Evolutionary conservation across 768 basidiomycete genomes (phyloP).

Genomic region (Clavulina sp.): DNA sequence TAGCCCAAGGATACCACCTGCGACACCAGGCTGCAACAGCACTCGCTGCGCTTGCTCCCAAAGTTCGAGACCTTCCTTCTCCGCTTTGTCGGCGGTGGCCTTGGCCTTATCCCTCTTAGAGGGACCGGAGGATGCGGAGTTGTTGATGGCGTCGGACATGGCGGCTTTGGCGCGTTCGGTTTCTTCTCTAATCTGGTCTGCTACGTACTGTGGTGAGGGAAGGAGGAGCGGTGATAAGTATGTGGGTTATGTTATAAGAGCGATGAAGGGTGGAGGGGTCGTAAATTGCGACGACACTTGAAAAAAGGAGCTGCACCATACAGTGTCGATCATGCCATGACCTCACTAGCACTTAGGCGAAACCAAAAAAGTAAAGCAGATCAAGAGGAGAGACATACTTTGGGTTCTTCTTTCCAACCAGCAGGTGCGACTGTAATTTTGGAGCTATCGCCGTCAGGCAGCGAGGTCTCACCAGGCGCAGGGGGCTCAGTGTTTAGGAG

Average conservation of each 20-base stretch:
- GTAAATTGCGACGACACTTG: not conserved
- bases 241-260: no score
- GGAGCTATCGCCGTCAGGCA: slow-evolving; percentile 18
- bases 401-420: slow-evolving; percentile 31
- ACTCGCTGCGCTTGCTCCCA: slow-evolving; percentile 36
- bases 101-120: no score
- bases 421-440: slow-evolving; percentile 42
- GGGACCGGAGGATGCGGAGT: no score
- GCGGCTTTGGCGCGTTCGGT: no score
- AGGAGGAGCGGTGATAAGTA: no score
- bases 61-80: slow-evolving; percentile 34
- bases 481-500: slow-evolving; percentile 36
- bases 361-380: slow-evolving; percentile 12
- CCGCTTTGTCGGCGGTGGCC: slow-evolving; percentile 25
- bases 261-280: not conserved
- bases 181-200: no score
- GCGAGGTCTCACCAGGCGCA: slow-evolving; percentile 16
- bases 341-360: no score
- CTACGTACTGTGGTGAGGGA: no score
- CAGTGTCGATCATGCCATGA: no score
- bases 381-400: slow-evolving; percentile 17
- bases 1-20: slow-evolving; percentile 54
- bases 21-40: slow-evolving; percentile 47
- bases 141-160: no score
- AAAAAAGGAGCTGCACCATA: slow-evolving; percentile 3